phyloP scores from a whole-genome alignment of 2,329 filamentous ascomycete species.

The Pseudodiploospora longispora region DNA sequence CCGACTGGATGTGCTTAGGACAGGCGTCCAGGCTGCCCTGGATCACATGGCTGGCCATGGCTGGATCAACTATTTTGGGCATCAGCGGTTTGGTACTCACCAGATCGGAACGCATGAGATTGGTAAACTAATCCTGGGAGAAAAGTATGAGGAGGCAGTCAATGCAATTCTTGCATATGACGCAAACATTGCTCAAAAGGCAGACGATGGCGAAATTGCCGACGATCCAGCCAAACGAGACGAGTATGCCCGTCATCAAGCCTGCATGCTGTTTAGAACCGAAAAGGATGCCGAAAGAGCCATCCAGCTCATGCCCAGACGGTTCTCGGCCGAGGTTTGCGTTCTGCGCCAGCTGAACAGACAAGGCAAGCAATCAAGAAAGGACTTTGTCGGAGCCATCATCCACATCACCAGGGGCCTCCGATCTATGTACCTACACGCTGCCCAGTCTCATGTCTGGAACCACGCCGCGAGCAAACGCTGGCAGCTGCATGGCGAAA shows the following conservation, averaged over 20 bases:
- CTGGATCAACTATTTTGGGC: constrained; percentile 95
- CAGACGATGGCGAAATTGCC: constrained; percentile 28
- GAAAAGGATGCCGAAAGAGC: constrained; percentile 52
- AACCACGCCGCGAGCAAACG: constrained; percentile 77
- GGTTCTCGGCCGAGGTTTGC: constrained; percentile 71
- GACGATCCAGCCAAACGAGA: constrained; percentile 56
- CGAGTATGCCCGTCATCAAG: constrained; percentile 69
- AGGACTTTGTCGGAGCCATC: constrained; percentile 76
- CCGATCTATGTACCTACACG: constrained; percentile 91
- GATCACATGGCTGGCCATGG: constrained; percentile 62
- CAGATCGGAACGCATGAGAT: constrained; percentile 76
- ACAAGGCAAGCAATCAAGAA: constrained; percentile 35
- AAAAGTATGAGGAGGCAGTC: constrained; percentile 73
- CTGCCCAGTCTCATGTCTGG: constrained; percentile 93
- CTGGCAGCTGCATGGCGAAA: constrained; percentile 65
- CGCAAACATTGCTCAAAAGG: constrained; percentile 45
- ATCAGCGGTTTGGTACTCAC: constrained; percentile 94
- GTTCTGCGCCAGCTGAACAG: constrained; percentile 70
- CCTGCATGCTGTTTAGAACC: constrained; percentile 65
- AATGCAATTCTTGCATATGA: constrained; percentile 69
- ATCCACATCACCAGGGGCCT: constrained; percentile 73
- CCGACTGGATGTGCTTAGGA: constrained; percentile 21
- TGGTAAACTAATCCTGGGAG: constrained; percentile 75
- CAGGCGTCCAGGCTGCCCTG: constrained; percentile 49
- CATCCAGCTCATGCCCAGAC: constrained; percentile 61